phyloP scores from a whole-genome alignment of 805 yeast species.

The Saccharomycopsis lassenensis region DNA sequence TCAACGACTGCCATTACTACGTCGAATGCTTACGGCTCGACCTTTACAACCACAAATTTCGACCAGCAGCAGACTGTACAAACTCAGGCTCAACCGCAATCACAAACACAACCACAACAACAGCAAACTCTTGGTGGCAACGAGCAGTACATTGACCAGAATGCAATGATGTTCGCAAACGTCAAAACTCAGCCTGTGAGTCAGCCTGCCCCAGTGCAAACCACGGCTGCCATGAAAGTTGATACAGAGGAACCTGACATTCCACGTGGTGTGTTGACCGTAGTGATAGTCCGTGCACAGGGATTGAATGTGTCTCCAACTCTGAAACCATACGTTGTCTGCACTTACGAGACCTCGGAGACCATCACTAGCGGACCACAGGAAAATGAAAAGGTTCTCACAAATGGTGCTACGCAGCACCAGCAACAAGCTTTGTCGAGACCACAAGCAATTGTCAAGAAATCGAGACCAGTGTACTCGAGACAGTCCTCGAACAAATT shows the following conservation, averaged over 20 bases:
- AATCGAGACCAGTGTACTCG: conserved; percentile 31
- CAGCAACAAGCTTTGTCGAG: conserved; percentile 2
- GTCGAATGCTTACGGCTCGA: conserved; percentile 16
- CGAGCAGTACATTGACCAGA: too few relatives aligned
- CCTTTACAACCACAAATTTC: conserved; percentile 17
- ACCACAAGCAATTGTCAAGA: conserved; percentile 20
- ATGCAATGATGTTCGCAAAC: neutral
- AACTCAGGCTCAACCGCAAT: conserved; percentile 17
- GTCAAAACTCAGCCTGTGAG: neutral
- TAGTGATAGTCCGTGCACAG: conserved; percentile 71
- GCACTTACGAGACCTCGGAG: conserved; percentile 87
- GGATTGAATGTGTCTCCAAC: conserved; percentile 46
- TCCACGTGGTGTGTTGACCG: conserved; percentile 62
- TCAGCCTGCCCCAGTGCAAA: neutral
- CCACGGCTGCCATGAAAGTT: conserved; percentile 12
- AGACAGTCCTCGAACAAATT: conserved; percentile 34
- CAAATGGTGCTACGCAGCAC: neutral
- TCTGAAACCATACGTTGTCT: conserved; percentile 80
- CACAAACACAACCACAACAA: conserved; percentile 15
- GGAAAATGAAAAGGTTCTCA: conserved; percentile 24
- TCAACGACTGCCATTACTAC: conserved; percentile 15
- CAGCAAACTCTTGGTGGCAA: conserved; percentile 14
- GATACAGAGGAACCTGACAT: conserved; percentile 18
- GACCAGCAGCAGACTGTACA: conserved; percentile 11
- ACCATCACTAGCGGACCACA: conserved; percentile 75